Evolutionary conservation across 1,284 basidiomycete genomes (phyloP).

Genomic region (Abortiporus biennis): DNA sequence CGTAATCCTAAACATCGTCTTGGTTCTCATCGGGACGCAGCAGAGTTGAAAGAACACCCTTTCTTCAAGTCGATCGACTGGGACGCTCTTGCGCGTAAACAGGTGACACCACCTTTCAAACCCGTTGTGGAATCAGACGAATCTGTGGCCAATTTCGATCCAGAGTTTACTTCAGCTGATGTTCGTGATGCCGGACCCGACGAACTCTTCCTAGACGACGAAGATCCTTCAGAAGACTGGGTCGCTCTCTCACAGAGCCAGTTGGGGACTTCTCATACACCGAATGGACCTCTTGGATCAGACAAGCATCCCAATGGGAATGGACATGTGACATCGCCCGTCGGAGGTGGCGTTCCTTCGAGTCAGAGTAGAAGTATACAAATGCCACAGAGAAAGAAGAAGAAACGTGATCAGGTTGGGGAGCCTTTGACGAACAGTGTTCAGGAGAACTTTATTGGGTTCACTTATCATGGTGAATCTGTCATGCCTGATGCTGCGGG

Average conservation of each 20-base stretch:
- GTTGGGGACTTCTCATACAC: slow-evolving; percentile 46
- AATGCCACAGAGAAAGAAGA: slow-evolving; percentile 45
- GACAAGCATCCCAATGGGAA: slow-evolving; percentile 37
- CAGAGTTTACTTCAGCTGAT: slow-evolving; percentile 92
- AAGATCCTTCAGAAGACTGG: slow-evolving; percentile 73
- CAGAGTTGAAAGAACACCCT: slow-evolving; percentile 92
- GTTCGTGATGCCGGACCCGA: slow-evolving; percentile 65
- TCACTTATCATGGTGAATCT: slow-evolving; percentile 82
- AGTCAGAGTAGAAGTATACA: slow-evolving; percentile 41
- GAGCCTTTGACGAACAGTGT: slow-evolving; percentile 80
- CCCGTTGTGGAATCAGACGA: slow-evolving; percentile 98
- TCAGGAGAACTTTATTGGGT: slow-evolving; percentile 92
- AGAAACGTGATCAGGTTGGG: slow-evolving; percentile 31
- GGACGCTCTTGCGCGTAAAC: slow-evolving; percentile 80
- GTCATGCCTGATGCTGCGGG: slow-evolving; percentile 50
- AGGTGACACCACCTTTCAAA: slow-evolving; percentile 97
- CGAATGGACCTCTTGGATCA: slow-evolving; percentile 69
- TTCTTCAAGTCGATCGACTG: slow-evolving; percentile 96
- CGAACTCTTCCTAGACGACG: slow-evolving; percentile 59
- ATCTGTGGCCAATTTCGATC: slow-evolving; percentile 96
- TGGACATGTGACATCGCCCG: neutral
- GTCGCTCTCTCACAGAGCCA: slow-evolving; percentile 33
- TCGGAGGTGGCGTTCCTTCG: neutral
- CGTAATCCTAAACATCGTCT: slow-evolving; percentile 96
- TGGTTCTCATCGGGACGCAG: slow-evolving; percentile 87